These are phyloP conservation scores for Calonectria crousiana DNA, from an alignment of 2,329 filamentous ascomycete genomes.

Conservation along the genomic window DNA sequence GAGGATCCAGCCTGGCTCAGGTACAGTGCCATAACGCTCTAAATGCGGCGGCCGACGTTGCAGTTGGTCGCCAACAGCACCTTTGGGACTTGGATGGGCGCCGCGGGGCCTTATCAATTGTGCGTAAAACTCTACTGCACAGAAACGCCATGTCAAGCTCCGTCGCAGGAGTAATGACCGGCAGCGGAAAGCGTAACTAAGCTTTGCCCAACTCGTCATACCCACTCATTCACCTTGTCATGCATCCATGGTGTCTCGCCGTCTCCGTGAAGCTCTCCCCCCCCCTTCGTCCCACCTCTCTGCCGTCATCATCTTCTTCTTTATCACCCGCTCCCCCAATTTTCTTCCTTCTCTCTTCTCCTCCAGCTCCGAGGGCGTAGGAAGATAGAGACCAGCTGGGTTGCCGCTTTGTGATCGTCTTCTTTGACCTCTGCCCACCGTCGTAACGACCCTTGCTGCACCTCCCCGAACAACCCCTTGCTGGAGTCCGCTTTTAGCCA, in stretches of 20 bases:
- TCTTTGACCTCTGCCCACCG: not conserved
- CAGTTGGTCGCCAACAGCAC: slow-evolving; percentile 29
- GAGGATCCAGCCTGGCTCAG: slow-evolving; percentile 25
- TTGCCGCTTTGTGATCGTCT: not conserved
- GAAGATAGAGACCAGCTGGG: not conserved
- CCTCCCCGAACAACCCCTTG: slow-evolving; percentile 6
- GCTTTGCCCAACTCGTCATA: slow-evolving; percentile 37
- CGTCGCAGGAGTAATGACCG: slow-evolving; percentile 13
- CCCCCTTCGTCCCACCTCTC: not conserved
- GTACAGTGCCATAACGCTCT: slow-evolving; percentile 22
- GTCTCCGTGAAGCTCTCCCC: slow-evolving; percentile 28
- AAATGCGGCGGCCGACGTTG: slow-evolving; percentile 34
- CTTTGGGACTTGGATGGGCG: not conserved
- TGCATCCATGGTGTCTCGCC: slow-evolving; percentile 37
- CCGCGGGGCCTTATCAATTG: slow-evolving; percentile 22
- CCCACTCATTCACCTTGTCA: slow-evolving; percentile 39
- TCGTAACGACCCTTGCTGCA: slow-evolving; percentile 19
- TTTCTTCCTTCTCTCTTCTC: slow-evolving; percentile 16
- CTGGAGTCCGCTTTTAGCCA: slow-evolving; percentile 53
- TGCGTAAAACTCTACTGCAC: slow-evolving; percentile 1
- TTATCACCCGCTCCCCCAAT: slow-evolving; percentile 4
- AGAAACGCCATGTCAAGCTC: slow-evolving; percentile 20
- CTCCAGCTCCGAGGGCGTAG: slow-evolving; percentile 5
- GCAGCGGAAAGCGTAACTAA: slow-evolving; percentile 24
- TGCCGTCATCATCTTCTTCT: slow-evolving; percentile 8